Evolutionary conservation across 352 stramenopile genomes (phyloP), one percentile per base, ranked within the genome.

Genomic region (Elongisporangium undulatum): DNA sequence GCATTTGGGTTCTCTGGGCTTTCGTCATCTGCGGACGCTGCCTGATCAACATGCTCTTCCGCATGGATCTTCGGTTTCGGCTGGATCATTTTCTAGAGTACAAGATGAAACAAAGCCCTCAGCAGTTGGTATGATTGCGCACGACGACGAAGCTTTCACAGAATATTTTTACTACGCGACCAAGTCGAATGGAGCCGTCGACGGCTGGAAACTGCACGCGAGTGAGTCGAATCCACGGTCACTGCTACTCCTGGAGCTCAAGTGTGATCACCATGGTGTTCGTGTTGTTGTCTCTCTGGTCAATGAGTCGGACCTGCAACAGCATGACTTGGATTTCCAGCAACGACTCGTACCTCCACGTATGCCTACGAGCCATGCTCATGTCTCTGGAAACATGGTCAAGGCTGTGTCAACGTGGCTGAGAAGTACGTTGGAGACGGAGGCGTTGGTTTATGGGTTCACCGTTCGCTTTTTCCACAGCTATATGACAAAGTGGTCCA

Each of bases 381-480:
- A 45, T 3, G 34, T 45, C 34, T 71, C 71, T 2, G 81, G 81
- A 34, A 55, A 65, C 21, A 66, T 79, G 45, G 62, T 92, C n/a
- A 69, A 68, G n/a, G 61, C 63, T n/a, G 71, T 89, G 5, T 66
- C 68, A 21, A 59, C 62, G 52, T 87, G 78, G 69, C 58, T 93
- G 45, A 72, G 75, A 16, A 63, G 64, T 4, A 68, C 79, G 22
- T 53, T 91, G 24, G 70, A 89, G 61, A 90, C 78, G 3, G 64
- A 79, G 38, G 62, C 71, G 16, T 63, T 91, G 21, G 86, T 93
- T 39, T 87, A 93, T 39, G 73, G 80, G 17, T 93, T 91, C 60
- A 90, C 79, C 4, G 79, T 91, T 49, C 75, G 79, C 19, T 89
- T 89, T 57, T 89, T 93, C 56, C 81, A 93, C 61, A 74, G 79